These are phyloP conservation scores for Picea glauca DNA, from an alignment of 75 land plant genomes.

Conservation along the genomic window DNA sequence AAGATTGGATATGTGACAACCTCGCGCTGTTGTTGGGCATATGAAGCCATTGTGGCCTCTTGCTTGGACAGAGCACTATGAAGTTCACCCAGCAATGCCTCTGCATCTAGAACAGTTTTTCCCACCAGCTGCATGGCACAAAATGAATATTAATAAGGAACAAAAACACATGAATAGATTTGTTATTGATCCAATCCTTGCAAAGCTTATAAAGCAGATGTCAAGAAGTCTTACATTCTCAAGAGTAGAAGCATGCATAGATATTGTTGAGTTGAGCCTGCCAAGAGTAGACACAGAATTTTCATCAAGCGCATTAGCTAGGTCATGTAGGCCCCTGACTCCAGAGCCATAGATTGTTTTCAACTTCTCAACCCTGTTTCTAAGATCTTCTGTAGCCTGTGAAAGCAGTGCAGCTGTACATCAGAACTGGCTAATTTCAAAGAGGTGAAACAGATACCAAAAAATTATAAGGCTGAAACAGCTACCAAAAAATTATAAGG, in stretches of 20 bases:
- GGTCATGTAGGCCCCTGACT: constrained; percentile 51
- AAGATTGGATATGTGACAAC: constrained; percentile 27
- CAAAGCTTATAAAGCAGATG: neutral
- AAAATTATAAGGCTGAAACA: neutral
- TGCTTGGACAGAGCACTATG: constrained; percentile 59
- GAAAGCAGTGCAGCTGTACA: neutral
- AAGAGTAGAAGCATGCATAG: constrained; percentile 59
- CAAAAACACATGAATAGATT: neutral
- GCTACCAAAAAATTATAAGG: neutral
- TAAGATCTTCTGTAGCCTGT: constrained; percentile 80
- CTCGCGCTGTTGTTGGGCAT: constrained; percentile 76
- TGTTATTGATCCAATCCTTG: neutral
- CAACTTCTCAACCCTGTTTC: constrained; percentile 45
- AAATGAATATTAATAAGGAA: constrained; percentile 3
- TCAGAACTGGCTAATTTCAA: neutral
- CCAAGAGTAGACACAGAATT: constrained; percentile 51
- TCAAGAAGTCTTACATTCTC: constrained; percentile 58
- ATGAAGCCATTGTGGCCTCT: constrained; percentile 52
- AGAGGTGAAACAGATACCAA: neutral
- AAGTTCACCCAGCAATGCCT: constrained; percentile 57
- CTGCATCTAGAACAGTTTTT: constrained; percentile 67
- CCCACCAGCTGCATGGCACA: constrained; percentile 53
- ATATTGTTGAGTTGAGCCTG: constrained; percentile 53
- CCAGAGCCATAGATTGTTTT: constrained; percentile 61
- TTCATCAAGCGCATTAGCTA: constrained; percentile 66